Conservation (phyloP, 2,329 filamentous ascomycete species). For the Verticillium longisporum region DNA sequence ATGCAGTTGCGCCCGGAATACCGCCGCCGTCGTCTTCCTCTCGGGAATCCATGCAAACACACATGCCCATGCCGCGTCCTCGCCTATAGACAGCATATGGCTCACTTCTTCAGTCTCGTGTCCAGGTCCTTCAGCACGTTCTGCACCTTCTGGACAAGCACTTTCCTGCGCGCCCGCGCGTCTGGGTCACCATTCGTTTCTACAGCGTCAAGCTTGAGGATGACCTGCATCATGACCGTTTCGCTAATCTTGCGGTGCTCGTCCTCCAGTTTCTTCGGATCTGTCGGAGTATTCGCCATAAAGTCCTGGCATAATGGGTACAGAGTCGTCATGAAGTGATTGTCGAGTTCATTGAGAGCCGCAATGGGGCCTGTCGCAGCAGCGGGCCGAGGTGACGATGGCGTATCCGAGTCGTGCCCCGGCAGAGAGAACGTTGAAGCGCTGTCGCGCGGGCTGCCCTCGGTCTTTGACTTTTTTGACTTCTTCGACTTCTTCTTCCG, state of each 20-base stretch:
- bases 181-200: conserved; percentile 65
- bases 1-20: background rate
- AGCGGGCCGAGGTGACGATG: conserved; percentile 24
- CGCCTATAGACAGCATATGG: background rate
- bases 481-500: conserved; percentile 33
- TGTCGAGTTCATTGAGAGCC: conserved; percentile 60
- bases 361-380: conserved; percentile 40
- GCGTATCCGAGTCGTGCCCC: conserved; percentile 25
- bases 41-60: background rate
- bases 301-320: conserved; percentile 61
- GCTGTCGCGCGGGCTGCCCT: conserved; percentile 35
- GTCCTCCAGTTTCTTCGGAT: conserved; percentile 61
- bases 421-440: conserved; percentile 21
- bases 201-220: conserved; percentile 71
- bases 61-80: background rate
- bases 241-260: conserved; percentile 72
- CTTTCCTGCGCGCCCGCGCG: conserved; percentile 60
- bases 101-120: conserved; percentile 16
- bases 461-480: conserved; percentile 28
- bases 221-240: conserved; percentile 66
- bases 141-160: conserved; percentile 66
- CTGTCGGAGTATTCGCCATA: conserved; percentile 53
- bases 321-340: conserved; percentile 57
- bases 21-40: background rate
- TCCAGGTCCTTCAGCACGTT: conserved; percentile 60